Evolutionary conservation across 495 filamentous ascomycete species (phyloP), one percentile per base, ranked within the genome.

Genomic region (Aspergillus nanangensis): DNA sequence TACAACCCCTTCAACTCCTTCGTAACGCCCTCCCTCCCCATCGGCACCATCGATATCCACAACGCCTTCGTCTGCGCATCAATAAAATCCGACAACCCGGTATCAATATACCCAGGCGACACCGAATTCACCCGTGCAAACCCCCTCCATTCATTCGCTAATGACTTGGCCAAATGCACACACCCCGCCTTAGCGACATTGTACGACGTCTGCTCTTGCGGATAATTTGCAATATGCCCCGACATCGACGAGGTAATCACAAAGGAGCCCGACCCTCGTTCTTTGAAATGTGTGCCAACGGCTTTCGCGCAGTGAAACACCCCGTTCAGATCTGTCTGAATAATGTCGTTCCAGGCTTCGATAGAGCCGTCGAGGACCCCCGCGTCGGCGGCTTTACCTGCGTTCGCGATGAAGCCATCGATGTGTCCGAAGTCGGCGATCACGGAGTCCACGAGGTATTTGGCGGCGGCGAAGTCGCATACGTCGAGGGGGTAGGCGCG

Each of bases 1-100:
- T 90, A 92, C 4, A 83, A 84, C 4, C 83, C 87, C 79, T 92
- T 92, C 29, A 92, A 61, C 77, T 92, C 87, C 75, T 88, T 87
- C 0, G 86, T 84, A 20, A 84, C 67, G 24, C 86, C 87, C 37
- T 86, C 71, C n/a, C 87, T 76, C 17, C 82, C 83, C 73, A 90
- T 75, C 3, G 87, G 86, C 37, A 88, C 88, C 86, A 89, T 90
- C 0, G 62, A 67, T 38, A 61, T 50, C 87, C 87, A 90, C 40
- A 89, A 60, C 45, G 84, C 65, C 71, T 90, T 83, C 0, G 72
- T 78, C 63, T 89, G 72, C 66, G 80, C 50, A 34, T 78, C 76
- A 17, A 92, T 80, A 58, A 90, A 90, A 62, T 90, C 86, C 14
- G 78, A 82, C 40, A 90, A 65, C 2, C 84, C 87, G 4, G 87